Evolutionary conservation across 2,329 filamentous ascomycete genomes (phyloP), one percentile per base, ranked within the genome.

Genomic region (Reticulascus tulasneorum): DNA sequence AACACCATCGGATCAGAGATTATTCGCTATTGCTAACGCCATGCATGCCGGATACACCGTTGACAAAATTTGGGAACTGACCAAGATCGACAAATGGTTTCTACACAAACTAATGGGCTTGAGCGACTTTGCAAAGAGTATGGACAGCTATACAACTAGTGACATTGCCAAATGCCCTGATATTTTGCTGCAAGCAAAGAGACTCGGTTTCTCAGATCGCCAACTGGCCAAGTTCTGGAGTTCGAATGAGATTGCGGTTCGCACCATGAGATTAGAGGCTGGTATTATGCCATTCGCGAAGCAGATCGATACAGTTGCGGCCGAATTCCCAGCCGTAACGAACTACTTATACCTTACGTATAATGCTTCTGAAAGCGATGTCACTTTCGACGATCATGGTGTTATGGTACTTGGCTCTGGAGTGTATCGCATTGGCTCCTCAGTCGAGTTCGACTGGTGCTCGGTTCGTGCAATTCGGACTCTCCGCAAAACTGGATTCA

Each of bases 71-170:
- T 96, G 90, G 89, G 86, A 96, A 60, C 75, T 97, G 70, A 98
- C 93, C 55, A 89, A 91, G 68, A 98, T 98, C 52, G 93, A 97
- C 69, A 95, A 94, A 64, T 98, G 93, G 93, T 98, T 97, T 73
- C 68, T 98, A 48, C 82, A 79, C 64, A 90, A 88, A 62, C 80
- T 98, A 39, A 94, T 94, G 77, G 83, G 84, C 19, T 71, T 98
- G 9, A 94, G 82, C 63, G 79, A 95, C 66, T 96, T 97, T 52
- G 82, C 82, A 56, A 91, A 89, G 65, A 62, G 75, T 17, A 86
- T 96, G 79, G 72, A 75, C 40, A 72, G 69, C 30, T 86, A 81
- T 63, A 75, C 58, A 46, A 73, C 74, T 10, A 75, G 70, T 47
- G 82, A 89, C 28, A 77, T 84, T 38, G 78, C 73, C 30, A 71